These are phyloP conservation scores for Piloderma croceum DNA, from an alignment of 768 basidiomycete genomes.

Conservation along the genomic window DNA sequence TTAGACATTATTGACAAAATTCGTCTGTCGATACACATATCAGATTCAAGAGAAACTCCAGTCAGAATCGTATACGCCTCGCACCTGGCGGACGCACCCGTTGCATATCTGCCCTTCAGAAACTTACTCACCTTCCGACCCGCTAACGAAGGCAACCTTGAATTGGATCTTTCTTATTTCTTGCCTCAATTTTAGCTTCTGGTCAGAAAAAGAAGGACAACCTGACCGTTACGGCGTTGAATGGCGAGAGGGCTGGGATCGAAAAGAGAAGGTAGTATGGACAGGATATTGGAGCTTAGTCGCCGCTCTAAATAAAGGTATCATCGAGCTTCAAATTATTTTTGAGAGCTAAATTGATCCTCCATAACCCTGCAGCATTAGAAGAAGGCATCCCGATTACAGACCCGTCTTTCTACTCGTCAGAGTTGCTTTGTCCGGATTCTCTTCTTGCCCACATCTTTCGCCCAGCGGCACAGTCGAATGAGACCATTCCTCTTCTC, in stretches of 20 bases:
- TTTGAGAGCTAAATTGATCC: conserved; percentile 1
- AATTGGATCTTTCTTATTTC: conserved; percentile 90
- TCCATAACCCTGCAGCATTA: conserved; percentile 45
- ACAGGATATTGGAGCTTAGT: conserved; percentile 89
- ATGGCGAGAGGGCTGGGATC: conserved; percentile 68
- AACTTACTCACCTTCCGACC: conserved; percentile 48
- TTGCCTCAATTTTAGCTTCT: conserved; percentile 83
- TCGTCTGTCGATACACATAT: too few relatives aligned
- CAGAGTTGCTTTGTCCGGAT: conserved; percentile 65
- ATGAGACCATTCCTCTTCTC: conserved; percentile 66
- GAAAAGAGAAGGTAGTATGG: conserved; percentile 45
- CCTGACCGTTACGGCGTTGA: conserved; percentile 68
- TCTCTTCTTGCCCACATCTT: conserved; percentile 64
- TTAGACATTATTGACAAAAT: too few relatives aligned
- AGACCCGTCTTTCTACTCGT: conserved; percentile 73
- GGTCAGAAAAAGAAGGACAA: conserved; percentile 65
- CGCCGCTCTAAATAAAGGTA: conserved; percentile 79
- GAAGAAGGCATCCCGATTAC: conserved; percentile 75
- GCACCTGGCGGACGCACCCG: conserved; percentile 74
- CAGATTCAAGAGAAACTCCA: conserved; percentile 60
- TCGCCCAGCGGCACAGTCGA: conserved; percentile 48
- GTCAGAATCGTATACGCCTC: conserved; percentile 66
- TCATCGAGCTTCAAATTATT: conserved; percentile 9
- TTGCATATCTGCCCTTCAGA: conserved; percentile 72
- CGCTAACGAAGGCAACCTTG: conserved; percentile 52